These are phyloP conservation scores for Rostrohypoxylon terebratum DNA, from an alignment of 495 filamentous ascomycete genomes.

Conservation along the genomic window DNA sequence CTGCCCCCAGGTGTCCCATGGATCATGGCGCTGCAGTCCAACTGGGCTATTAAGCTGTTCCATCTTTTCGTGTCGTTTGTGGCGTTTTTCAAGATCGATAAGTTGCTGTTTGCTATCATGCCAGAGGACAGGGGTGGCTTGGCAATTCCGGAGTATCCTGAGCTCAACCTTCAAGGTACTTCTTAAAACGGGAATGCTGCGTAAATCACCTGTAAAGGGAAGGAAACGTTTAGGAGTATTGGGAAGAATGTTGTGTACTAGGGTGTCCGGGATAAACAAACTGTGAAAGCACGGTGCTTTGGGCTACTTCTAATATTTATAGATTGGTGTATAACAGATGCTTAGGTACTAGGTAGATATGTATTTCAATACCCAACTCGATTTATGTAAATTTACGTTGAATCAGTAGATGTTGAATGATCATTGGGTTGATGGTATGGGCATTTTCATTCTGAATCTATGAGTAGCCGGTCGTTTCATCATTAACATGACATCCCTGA, in stretches of 20 bases:
- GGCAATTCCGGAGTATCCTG: slow-evolving; percentile 56
- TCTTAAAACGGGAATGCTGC: background rate
- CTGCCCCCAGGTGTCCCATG: slow-evolving; percentile 38
- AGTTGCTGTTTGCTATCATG: slow-evolving; percentile 43
- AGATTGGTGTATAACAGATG: background rate
- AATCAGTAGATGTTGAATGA: background rate
- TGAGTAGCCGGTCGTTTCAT: background rate
- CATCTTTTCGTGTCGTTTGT: slow-evolving; percentile 49
- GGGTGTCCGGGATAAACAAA: background rate
- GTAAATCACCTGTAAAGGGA: background rate
- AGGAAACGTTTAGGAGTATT: background rate
- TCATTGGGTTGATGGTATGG: background rate
- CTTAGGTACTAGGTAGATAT: background rate
- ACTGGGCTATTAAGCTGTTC: slow-evolving; percentile 47
- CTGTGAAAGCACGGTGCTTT: background rate
- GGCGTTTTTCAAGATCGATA: slow-evolving; percentile 49
- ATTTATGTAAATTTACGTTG: background rate
- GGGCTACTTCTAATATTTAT: background rate
- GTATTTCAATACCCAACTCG: background rate
- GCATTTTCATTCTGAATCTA: background rate
- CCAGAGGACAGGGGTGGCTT: slow-evolving; percentile 52
- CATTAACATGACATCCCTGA: background rate
- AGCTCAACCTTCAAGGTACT: slow-evolving; percentile 34
- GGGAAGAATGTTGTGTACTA: background rate
- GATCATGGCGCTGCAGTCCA: slow-evolving; percentile 43